phyloP scores from a whole-genome alignment of 106 monocot species.

The Dendrobium chrysotoxum region DNA sequence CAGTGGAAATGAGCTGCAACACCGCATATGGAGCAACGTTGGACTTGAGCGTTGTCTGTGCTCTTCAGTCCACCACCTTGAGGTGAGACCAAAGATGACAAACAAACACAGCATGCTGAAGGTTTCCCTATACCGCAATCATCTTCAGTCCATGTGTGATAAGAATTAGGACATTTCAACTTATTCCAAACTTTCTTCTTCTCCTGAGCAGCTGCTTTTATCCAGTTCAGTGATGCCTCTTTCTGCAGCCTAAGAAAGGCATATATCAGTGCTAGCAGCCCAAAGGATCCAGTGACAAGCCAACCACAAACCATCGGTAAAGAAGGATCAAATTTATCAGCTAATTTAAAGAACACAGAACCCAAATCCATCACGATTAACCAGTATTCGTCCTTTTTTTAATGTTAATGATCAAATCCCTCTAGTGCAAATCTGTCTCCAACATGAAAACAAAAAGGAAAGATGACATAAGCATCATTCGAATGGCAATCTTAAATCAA shows the following conservation, averaged over 20 bases:
- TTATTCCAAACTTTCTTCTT: slow-evolving; percentile 64
- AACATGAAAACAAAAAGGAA: not conserved
- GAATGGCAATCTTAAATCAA: not conserved
- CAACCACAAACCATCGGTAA: slow-evolving; percentile 9
- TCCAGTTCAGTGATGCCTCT: slow-evolving; percentile 64
- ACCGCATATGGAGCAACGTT: slow-evolving; percentile 67
- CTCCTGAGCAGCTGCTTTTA: slow-evolving; percentile 73
- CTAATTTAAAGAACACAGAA: slow-evolving; percentile 1
- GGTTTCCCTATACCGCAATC: slow-evolving; percentile 21
- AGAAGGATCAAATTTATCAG: slow-evolving; percentile 13
- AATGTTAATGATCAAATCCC: not conserved
- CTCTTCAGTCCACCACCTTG: slow-evolving; percentile 18
- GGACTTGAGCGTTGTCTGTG: slow-evolving; percentile 8
- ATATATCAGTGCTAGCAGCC: slow-evolving; percentile 49
- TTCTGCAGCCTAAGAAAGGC: slow-evolving; percentile 65
- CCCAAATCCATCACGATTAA: slow-evolving; percentile 11
- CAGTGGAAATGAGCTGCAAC: slow-evolving; percentile 67
- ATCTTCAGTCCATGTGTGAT: slow-evolving; percentile 68
- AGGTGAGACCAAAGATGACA: slow-evolving; percentile 50
- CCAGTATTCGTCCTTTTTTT: not conserved
- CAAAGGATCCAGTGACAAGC: slow-evolving; percentile 60
- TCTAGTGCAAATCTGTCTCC: not conserved
- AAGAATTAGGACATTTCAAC: slow-evolving; percentile 46
- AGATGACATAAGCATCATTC: not conserved
- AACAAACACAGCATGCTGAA: slow-evolving; percentile 76